Conservation (phyloP, 495 filamentous ascomycete genomes). For the Schizothecium vesticola region DNA sequence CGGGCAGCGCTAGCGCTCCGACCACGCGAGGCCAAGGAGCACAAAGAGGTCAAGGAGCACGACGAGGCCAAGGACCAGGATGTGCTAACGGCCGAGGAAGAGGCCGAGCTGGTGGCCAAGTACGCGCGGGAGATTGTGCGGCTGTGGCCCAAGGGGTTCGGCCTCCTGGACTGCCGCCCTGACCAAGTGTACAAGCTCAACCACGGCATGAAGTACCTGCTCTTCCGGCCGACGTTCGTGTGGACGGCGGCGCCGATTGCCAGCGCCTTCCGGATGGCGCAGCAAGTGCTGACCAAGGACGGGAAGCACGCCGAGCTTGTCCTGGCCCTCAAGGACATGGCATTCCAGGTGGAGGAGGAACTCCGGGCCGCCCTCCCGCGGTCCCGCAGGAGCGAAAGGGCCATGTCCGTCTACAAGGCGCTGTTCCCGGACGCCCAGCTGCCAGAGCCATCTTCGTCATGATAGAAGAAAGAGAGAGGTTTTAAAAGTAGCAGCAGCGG, state of each 20-base stretch:
- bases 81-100: background rate
- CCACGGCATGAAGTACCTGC: conserved; percentile 25
- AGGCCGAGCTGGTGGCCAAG: conserved; percentile 23
- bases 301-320: conserved; percentile 25
- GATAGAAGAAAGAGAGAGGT: background rate
- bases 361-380: background rate
- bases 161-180: conserved; percentile 30
- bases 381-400: background rate
- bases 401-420: conserved; percentile 18
- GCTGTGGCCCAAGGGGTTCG: conserved; percentile 33
- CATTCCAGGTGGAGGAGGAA: conserved; percentile 13
- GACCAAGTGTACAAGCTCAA: conserved; percentile 14
- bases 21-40: background rate
- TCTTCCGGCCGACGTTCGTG: conserved; percentile 21
- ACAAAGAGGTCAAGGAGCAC: background rate
- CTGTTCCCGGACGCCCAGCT: conserved; percentile 16
- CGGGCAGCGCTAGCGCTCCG: conserved; percentile 28
- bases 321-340: conserved; percentile 23
- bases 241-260: conserved; percentile 28
- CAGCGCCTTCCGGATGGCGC: conserved; percentile 37
- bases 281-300: conserved; percentile 30
- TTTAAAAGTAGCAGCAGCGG: background rate
- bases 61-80: conserved; percentile 15
- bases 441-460: background rate
- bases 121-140: conserved; percentile 32